Evolutionary conservation across 495 filamentous ascomycete genomes (phyloP), one percentile per base, ranked within the genome.

Genomic region (Hypoxylon cercidicola): DNA sequence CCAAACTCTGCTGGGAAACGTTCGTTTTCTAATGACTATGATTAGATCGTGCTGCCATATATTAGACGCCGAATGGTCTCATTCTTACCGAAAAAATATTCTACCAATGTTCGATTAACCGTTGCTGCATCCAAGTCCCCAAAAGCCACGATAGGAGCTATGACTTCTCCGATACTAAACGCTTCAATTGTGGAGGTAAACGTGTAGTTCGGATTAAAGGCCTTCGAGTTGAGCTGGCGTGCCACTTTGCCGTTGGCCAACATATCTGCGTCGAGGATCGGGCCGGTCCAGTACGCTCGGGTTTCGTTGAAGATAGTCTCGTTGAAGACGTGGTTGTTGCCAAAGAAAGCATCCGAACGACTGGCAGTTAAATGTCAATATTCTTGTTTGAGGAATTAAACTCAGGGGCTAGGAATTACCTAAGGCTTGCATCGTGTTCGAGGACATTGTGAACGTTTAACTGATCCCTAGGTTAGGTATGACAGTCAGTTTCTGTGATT

Each of bases 351-450:
- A 53, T 82, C 80, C 1, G 69, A 37, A 40, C 79, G 78, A 56
- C 78, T 81, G 30, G 32, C 9, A 19, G 13, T 20, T 34, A 40
- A 15, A 41, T 51, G 41, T 35, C 48, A 45, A 21, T 13, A 32
- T 41, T 21, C 13, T 3, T 5, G 32, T 35, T 8, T 35, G 18
- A 20, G 13, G 6, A 12, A 19, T 16, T 18, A 1, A 13, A 10
- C 13, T 13, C 5, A 11, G 23, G 16, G 6, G 18, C 11, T 15
- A 39, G 10, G 13, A n/a, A 12, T 57, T 46, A 81, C 81, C 77
- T 82, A 19, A 84, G 50, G 52, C 80, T 82, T 0, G 72, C 79
- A 53, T 83, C 81, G 39, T 83, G 81, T 48, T 84, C 81, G 1
- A 83, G 64, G 32, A 82, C 64, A 47, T 81, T 78, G 56, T 83